Percentiles rank a stretch among this genome's conserved stretches.
These are phyloP conservation scores for Chytriomyces sp. DNA, from an alignment of 192 early-diverging fungal species.

Conservation along the genomic window DNA sequence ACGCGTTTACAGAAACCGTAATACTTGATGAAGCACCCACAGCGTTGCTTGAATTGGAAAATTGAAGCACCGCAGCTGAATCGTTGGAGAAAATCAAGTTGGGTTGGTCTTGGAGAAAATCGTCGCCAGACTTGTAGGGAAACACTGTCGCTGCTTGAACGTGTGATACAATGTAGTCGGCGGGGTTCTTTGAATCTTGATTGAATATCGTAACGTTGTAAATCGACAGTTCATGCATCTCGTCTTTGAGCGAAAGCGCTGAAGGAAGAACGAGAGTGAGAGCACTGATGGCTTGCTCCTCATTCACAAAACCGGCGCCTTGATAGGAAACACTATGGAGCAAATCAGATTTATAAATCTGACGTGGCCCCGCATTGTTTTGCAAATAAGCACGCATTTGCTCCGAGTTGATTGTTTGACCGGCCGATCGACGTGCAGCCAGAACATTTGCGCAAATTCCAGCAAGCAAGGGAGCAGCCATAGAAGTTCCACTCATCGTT, in stretches of 20 bases:
- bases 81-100: background rate
- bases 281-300: constrained; percentile 48
- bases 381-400: constrained; percentile 17
- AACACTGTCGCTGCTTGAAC: constrained; percentile 35
- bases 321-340: constrained; percentile 36
- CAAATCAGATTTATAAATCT: constrained; percentile 14
- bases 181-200: constrained; percentile 37
- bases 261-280: constrained; percentile 47
- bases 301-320: constrained; percentile 62
- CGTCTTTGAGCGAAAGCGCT: constrained; percentile 59
- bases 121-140: background rate
- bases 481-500: constrained; percentile 59
- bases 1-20: background rate
- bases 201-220: constrained; percentile 52
- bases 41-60: background rate
- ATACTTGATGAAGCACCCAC: background rate
- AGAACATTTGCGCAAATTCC: constrained; percentile 56
- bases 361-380: constrained; percentile 5
- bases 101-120: background rate
- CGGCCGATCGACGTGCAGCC: background rate
- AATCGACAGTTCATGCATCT: constrained; percentile 2
- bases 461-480: constrained; percentile 67
- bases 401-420: background rate
- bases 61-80: constrained; percentile 7
- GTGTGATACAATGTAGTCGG: constrained; percentile 41